Base-by-base conservation (phyloP, 1,284 basidiomycete genomes). In the Ganoderma leucocontextum region DNA sequence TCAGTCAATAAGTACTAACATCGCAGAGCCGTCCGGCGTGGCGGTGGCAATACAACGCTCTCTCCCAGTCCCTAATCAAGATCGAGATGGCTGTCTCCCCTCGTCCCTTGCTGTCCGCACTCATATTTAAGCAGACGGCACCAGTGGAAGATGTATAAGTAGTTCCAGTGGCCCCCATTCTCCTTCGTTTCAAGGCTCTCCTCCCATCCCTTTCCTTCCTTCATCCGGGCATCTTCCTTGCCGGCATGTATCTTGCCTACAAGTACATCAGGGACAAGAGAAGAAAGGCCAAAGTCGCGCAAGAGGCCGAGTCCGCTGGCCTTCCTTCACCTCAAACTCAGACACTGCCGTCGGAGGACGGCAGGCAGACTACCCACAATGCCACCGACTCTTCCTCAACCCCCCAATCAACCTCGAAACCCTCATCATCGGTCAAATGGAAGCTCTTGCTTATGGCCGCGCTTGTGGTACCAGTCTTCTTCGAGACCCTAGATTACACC, bases 401-500 rank as follows among this genome's bases (percentile, higher is more conserved):
- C 15, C 33, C 55, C 9, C 19, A 62, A 5, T 10, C 62, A 33
- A 57, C n/a, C 22, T 49, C 36, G 5, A 47, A 63, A 8, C 41
- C 64, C 22, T 66, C 72, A 25, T 58, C 62, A 2, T 61, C 73
- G 4, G 39, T 42, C 10, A 67, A 63, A 53, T 74, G 73, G 73
- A 75, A 67, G 42, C 33, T 78, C 9, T 62, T 75, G 61, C 72
- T 79, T 22, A 72, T 77, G 70, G 65, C 64, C 7, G 75, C 73
- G 1, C 70, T 80, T 2, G 47, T 75, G 29, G 70, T 80, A 22
- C 79, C 78, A 0, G 76, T 78, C 0, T 73, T 77, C 58, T 73
- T 80, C 33, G 79, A 80, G 70, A 80, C 79, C 0, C 62, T 80
- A 1, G 79, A 85, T 66, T 85, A 85, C 66, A 85, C 83, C n/a